A percentile compares a stretch with the other conserved stretches of the same genome.
phyloP scores from a whole-genome alignment of 805 yeast species.

The Starmerella floris region DNA sequence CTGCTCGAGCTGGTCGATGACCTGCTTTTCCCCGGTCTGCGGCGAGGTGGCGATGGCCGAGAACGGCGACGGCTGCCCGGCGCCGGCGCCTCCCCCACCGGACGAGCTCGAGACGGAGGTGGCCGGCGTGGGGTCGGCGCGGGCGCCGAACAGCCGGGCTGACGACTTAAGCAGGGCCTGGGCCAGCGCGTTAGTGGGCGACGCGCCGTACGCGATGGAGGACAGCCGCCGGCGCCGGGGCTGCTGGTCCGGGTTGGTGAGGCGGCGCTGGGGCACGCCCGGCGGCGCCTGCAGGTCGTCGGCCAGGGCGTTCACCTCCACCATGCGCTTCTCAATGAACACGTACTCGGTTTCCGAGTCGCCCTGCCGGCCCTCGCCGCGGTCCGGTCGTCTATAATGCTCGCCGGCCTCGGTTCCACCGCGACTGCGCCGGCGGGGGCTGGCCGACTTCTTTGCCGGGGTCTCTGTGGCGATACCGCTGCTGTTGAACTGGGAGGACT shows the following conservation, averaged over 20 bases:
- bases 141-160: constrained; percentile 63
- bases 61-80: not conserved
- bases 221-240: constrained; percentile 22
- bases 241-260: constrained; percentile 12
- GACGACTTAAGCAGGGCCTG: constrained; percentile 82
- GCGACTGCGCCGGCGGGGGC: not conserved
- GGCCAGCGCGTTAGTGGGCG: constrained; percentile 76
- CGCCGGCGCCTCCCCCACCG: not conserved
- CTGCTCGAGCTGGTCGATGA: constrained; percentile 41
- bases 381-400: not conserved
- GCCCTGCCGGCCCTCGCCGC: not conserved
- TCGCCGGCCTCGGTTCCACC: not conserved
- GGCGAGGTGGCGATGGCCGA: constrained; percentile 12
- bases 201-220: constrained; percentile 29
- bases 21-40: constrained; percentile 20
- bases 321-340: constrained; percentile 86
- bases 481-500: constrained; percentile 3
- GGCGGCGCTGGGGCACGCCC: constrained; percentile 7
- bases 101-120: not conserved
- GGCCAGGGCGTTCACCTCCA: constrained; percentile 89
- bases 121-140: constrained; percentile 2
- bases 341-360: constrained; percentile 39
- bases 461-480: not conserved
- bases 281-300: constrained; percentile 58
- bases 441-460: no score